These are phyloP conservation scores for Pseudoscleropodium purum DNA, from an alignment of 225 moss, liverwort and hornwort species.

Conservation along the genomic window DNA sequence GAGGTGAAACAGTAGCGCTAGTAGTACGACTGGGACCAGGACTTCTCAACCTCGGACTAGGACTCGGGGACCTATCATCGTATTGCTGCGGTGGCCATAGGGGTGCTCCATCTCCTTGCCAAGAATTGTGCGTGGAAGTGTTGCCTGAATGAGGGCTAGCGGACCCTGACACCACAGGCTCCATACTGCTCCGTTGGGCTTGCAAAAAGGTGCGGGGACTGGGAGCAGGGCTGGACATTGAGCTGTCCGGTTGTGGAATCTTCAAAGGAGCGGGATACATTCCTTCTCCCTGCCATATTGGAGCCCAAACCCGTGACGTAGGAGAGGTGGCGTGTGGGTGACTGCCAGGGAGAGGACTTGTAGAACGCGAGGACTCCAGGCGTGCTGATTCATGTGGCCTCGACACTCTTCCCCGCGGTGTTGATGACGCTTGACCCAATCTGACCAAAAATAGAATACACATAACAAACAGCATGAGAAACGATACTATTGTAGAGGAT, in stretches of 20 bases:
- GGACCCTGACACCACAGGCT: constrained; percentile 52
- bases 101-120: constrained; percentile 67
- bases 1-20: constrained; percentile 81
- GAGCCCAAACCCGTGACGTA: constrained; percentile 41
- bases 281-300: constrained; percentile 49
- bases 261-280: constrained; percentile 36
- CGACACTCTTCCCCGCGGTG: constrained; percentile 56
- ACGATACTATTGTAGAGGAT: not conserved
- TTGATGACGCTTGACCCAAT: constrained; percentile 36
- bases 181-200: constrained; percentile 35
- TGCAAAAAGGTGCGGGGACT: constrained; percentile 56
- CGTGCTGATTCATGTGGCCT: constrained; percentile 42
- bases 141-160: constrained; percentile 81
- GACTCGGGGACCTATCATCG: constrained; percentile 69
- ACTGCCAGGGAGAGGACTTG: constrained; percentile 70
- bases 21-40: constrained; percentile 68
- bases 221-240: constrained; percentile 85
- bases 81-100: constrained; percentile 43
- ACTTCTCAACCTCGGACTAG: constrained; percentile 75
- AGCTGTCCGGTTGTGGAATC: constrained; percentile 78
- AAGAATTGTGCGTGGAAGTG: constrained; percentile 87
- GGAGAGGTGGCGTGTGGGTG: constrained; percentile 60
- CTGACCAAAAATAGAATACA: constrained; percentile 5
- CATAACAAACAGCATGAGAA: not conserved
- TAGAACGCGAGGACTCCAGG: constrained; percentile 47